Evolutionary conservation across 208 protist genomes (phyloP).

Genomic region (Tritrichomonas musculus): DNA sequence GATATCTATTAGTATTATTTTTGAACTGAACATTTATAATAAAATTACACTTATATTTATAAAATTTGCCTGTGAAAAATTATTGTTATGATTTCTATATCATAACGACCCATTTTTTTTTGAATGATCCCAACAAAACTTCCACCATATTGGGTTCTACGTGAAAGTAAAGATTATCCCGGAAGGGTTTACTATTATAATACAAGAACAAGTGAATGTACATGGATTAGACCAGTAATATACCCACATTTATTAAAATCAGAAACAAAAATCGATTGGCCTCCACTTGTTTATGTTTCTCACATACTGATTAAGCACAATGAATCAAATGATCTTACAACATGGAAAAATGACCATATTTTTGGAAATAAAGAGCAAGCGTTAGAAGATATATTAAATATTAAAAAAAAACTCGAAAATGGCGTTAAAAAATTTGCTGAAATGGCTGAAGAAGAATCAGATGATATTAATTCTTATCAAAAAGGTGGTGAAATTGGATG

Average conservation of each 20-base stretch:
- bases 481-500: no score
- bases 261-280: background rate
- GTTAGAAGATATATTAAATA: background rate
- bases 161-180: slow-evolving; percentile 16
- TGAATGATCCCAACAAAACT: background rate
- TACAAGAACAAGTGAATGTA: background rate
- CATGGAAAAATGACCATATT: background rate
- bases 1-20: no score
- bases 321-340: background rate
- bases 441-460: no score
- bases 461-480: no score
- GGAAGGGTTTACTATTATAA: background rate
- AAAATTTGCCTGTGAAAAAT: no score
- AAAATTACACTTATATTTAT: no score
- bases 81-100: no score
- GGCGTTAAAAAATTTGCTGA: background rate
- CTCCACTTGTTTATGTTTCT: background rate
- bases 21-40: no score
- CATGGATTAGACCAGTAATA: background rate
- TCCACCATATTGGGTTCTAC: background rate
- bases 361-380: background rate
- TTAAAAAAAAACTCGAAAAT: background rate
- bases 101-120: no score
- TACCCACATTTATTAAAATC: background rate
- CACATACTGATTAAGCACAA: slow-evolving; percentile 32